Conservation (phyloP, 306 rosid species). For the Albizia julibrissin region DNA sequence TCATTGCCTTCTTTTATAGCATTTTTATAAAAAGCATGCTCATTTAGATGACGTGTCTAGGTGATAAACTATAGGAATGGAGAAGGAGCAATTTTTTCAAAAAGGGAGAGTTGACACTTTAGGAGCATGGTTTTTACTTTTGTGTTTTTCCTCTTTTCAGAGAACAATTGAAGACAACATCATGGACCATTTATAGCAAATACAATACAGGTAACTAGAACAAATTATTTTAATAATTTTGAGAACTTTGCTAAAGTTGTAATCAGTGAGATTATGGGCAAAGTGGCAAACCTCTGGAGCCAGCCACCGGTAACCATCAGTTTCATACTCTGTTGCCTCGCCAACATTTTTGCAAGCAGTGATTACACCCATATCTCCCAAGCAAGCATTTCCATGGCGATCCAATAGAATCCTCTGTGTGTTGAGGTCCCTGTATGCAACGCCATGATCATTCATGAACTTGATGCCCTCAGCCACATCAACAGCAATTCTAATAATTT, state of each 20-base stretch:
- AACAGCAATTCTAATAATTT: slow-evolving; percentile 67
- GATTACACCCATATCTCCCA: slow-evolving; percentile 88
- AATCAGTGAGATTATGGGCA: slow-evolving; percentile 26
- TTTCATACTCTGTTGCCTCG: slow-evolving; percentile 89
- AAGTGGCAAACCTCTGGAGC: slow-evolving; percentile 89
- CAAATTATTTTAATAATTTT: slow-evolving; percentile 23
- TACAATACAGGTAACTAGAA: slow-evolving; percentile 1
- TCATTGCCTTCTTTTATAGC: background rate
- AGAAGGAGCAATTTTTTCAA: background rate
- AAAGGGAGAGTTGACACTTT: slow-evolving; percentile 8
- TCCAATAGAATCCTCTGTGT: slow-evolving; percentile 81
- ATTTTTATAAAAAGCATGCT: slow-evolving; percentile 31
- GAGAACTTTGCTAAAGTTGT: slow-evolving; percentile 19
- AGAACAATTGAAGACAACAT: slow-evolving; percentile 10
- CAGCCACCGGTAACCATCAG: slow-evolving; percentile 94
- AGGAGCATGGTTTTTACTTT: background rate
- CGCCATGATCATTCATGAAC: slow-evolving; percentile 83
- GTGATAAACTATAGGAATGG: slow-evolving; percentile 1
- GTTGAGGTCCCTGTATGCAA: slow-evolving; percentile 86
- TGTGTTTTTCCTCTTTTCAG: slow-evolving; percentile 4
- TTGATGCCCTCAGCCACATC: slow-evolving; percentile 92
- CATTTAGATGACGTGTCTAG: background rate
- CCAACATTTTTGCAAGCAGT: slow-evolving; percentile 83
- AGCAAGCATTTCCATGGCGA: slow-evolving; percentile 84
- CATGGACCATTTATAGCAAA: slow-evolving; percentile 17